Percentiles rank a stretch among this genome's conserved stretches.
Evolutionary conservation across 345 rosid species (phyloP).

Genomic region (Anacardium occidentale): DNA sequence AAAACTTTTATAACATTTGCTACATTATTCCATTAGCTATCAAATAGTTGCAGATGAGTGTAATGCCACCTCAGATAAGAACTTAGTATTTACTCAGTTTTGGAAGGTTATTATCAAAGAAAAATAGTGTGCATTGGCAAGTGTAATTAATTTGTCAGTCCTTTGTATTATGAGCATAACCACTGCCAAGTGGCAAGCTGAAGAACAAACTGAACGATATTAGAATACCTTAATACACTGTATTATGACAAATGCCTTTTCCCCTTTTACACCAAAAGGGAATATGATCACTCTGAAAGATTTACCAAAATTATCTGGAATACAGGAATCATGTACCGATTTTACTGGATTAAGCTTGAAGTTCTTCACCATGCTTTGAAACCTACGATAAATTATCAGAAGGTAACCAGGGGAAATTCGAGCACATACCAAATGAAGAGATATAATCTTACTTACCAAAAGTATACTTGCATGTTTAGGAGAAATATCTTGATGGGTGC

Average conservation of each 20-base stretch:
- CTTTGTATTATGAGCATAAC: background rate
- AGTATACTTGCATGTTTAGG: constrained; percentile 93
- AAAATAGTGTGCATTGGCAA: background rate
- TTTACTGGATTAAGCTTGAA: background rate
- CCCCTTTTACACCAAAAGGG: background rate
- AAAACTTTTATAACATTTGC: no score
- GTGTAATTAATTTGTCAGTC: background rate
- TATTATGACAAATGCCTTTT: background rate
- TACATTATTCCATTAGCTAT: no score
- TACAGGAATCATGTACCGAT: background rate
- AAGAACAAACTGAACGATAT: background rate
- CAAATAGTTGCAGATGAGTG: no score
- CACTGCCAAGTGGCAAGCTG: background rate
- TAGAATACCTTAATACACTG: background rate
- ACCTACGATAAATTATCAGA: background rate
- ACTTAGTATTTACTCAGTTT: no score
- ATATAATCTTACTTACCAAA: constrained; percentile 49
- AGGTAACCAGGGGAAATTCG: background rate
- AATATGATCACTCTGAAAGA: background rate
- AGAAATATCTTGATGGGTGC: constrained; percentile 97
- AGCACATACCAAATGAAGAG: constrained; percentile 3
- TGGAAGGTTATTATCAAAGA: background rate
- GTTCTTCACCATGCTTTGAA: background rate
- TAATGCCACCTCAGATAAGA: no score
- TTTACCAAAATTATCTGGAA: background rate